Evolutionary conservation across 2,329 filamentous ascomycete species (phyloP).

Genomic region (Pyrenophora graminea): DNA sequence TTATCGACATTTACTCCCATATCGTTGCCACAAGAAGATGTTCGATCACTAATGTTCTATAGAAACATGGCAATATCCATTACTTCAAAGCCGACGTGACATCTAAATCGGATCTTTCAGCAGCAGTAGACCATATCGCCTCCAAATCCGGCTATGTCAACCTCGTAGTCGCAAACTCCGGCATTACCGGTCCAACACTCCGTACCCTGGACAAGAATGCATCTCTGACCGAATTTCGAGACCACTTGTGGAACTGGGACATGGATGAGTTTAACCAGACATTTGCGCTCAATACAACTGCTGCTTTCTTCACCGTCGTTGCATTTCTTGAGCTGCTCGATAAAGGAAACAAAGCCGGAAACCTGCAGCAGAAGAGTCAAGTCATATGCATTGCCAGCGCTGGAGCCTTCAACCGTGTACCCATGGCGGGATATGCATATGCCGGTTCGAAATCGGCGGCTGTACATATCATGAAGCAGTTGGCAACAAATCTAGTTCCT

Average conservation of each 20-base stretch:
- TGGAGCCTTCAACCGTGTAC: conserved; percentile 20
- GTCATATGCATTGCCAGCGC: conserved; percentile 2
- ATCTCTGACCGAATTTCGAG: conserved; percentile 4
- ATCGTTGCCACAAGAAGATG: background rate
- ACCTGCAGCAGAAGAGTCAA: conserved; percentile 9
- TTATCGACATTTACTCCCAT: too few relatives aligned
- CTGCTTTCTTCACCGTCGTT: conserved; percentile 46
- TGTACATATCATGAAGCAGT: conserved; percentile 52
- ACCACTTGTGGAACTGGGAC: conserved; percentile 11
- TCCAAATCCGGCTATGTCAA: conserved; percentile 26
- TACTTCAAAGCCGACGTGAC: conserved; percentile 27
- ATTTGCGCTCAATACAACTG: conserved; percentile 40
- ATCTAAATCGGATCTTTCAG: conserved; percentile 20
- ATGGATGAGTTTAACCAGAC: conserved; percentile 33
- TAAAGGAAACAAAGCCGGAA: conserved; percentile 39
- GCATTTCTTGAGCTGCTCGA: conserved; percentile 50
- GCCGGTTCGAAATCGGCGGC: conserved; percentile 44
- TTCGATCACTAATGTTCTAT: background rate
- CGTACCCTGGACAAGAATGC: conserved; percentile 1
- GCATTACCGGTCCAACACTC: conserved; percentile 20
- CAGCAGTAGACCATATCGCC: conserved; percentile 16
- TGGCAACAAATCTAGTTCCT: conserved; percentile 48
- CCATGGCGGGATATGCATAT: conserved; percentile 23
- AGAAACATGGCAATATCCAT: conserved; percentile 13
- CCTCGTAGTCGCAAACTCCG: conserved; percentile 30